phyloP scores from a whole-genome alignment of 2,329 filamentous ascomycete species.

The Alternaria gaisen region DNA sequence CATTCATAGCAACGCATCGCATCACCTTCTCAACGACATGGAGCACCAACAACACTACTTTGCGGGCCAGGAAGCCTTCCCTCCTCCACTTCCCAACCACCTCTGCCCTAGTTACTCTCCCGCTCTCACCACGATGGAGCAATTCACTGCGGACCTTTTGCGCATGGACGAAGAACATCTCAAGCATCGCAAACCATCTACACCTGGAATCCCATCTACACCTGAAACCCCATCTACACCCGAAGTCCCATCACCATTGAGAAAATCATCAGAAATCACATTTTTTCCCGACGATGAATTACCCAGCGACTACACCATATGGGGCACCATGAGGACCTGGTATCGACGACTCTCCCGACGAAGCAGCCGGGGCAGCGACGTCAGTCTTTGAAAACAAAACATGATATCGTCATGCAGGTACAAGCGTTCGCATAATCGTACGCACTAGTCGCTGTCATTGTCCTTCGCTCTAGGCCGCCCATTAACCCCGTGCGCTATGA shows the following conservation, averaged over 20 bases:
- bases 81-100: slow-evolving; percentile 12
- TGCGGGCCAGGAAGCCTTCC: slow-evolving; percentile 14
- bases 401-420: slow-evolving; percentile 18
- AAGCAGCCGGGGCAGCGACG: slow-evolving; percentile 8
- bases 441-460: slow-evolving; percentile 11
- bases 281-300: slow-evolving; percentile 8
- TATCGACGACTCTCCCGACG: slow-evolving; percentile 13
- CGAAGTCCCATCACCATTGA: slow-evolving; percentile 1
- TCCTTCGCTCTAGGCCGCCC: slow-evolving; percentile 52
- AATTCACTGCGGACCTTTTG: slow-evolving; percentile 14
- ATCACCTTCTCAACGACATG: neutral
- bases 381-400: slow-evolving; percentile 10
- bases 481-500: slow-evolving; percentile 60
- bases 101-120: slow-evolving; percentile 13
- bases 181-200: slow-evolving; percentile 5
- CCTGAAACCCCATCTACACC: neutral
- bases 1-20: neutral
- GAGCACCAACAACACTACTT: neutral
- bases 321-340: slow-evolving; percentile 12
- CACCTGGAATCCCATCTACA: neutral
- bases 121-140: slow-evolving; percentile 12
- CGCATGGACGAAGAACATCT: slow-evolving; percentile 19
- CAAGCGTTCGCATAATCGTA: slow-evolving; percentile 8
- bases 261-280: neutral
- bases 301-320: slow-evolving; percentile 1